These are phyloP conservation scores for Setaria italica DNA, from an alignment of 202 grass and related monocot species.

Conservation along the genomic window DNA sequence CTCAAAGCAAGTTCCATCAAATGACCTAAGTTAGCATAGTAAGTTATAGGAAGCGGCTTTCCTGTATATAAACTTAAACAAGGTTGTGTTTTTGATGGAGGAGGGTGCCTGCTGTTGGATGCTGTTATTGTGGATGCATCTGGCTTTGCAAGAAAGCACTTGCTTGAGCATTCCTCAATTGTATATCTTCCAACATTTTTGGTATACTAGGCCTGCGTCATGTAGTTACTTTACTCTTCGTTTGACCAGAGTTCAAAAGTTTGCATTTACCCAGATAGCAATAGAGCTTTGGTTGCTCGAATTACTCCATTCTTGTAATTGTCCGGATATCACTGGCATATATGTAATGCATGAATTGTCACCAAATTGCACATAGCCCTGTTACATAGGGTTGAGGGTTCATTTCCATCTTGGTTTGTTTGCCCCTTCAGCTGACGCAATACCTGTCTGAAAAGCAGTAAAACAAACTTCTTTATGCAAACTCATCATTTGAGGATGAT, in stretches of 20 bases:
- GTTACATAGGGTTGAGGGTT: too few species aligned
- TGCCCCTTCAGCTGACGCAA: too few species aligned
- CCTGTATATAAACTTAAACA: conserved; percentile 55
- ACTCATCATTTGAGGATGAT: too few species aligned
- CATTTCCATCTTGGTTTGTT: too few species aligned
- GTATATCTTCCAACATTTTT: conserved; percentile 21
- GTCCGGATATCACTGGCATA: background rate
- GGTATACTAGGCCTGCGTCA: conserved; percentile 25
- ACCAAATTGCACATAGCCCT: too few species aligned
- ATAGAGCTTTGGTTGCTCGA: background rate
- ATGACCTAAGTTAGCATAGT: conserved; percentile 33
- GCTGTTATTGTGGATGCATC: conserved; percentile 71
- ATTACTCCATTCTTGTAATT: background rate
- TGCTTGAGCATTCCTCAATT: conserved; percentile 31
- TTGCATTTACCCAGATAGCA: background rate
- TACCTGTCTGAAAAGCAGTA: too few species aligned
- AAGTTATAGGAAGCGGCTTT: conserved; percentile 38
- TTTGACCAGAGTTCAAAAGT: background rate
- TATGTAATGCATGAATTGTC: background rate
- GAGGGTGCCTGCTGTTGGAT: conserved; percentile 47
- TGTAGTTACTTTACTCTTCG: conserved; percentile 6
- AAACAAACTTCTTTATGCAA: too few species aligned
- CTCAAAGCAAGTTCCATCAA: background rate
- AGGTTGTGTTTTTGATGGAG: conserved; percentile 39
- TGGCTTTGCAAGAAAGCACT: conserved; percentile 49